Evolutionary conservation across 495 filamentous ascomycete genomes (phyloP), one percentile per base, ranked within the genome.

Genomic region (Hypoxylon trugodes): DNA sequence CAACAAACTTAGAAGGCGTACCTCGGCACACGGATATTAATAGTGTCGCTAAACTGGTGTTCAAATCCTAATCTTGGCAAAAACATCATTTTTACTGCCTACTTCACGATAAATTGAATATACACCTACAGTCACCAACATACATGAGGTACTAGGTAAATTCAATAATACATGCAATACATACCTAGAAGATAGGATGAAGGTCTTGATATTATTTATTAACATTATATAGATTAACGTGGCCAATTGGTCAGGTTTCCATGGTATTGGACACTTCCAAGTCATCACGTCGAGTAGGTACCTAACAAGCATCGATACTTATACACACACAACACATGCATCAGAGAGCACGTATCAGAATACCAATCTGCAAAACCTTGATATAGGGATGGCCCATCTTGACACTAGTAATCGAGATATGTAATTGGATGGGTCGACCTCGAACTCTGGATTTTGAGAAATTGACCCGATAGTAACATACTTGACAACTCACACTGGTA

Each of bases 141-240:
- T n/a, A n/a, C n/a, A n/a, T n/a, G n/a, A n/a, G n/a, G n/a, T n/a
- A n/a, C n/a, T n/a, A n/a, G n/a, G n/a, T n/a, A n/a, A n/a, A n/a
- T n/a, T n/a, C n/a, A n/a, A n/a, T n/a, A n/a, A n/a, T n/a, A n/a
- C n/a, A n/a, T n/a, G n/a, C n/a, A n/a, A n/a, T n/a, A n/a, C n/a
- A n/a, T n/a, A n/a, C n/a, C 15, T 15, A 12, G 15, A 32, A 26
- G 22, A 19, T 30, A 41, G 49, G 24, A 51, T 15, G 8, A 30
- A 41, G 36, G 16, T 22, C 24, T 46, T 16, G 10, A 36, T 55
- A 60, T 45, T 60, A 45, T 45, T 35, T n/a, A 60, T 60, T 51
- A 60, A 51, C 21, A 60, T 52, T 60, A 60, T 28, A 13, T 51
- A 60, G 1, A 19, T 60, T 22, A 24, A 33, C 37, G 25, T 22